phyloP scores from a whole-genome alignment of 1,284 basidiomycete species.

The Spongispora temasekensis region DNA sequence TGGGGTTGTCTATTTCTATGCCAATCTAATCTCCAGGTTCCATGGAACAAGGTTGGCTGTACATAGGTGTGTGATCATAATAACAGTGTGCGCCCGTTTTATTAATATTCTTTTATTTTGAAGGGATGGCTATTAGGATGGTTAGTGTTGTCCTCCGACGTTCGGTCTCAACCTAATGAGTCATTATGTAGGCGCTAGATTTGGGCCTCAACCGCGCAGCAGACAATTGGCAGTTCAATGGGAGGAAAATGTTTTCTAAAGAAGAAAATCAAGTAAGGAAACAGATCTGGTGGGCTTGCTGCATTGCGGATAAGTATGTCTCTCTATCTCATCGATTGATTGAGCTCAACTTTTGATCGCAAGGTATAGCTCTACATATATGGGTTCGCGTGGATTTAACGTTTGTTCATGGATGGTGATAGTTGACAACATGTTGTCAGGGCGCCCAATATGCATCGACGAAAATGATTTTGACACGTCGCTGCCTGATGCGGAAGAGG shows the following conservation, averaged over 20 bases:
- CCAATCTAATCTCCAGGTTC: slow-evolving; percentile 41
- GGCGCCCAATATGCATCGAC: slow-evolving; percentile 69
- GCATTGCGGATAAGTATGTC: slow-evolving; percentile 69
- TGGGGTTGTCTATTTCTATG: background rate
- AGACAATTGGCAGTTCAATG: slow-evolving; percentile 71
- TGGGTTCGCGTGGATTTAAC: slow-evolving; percentile 45
- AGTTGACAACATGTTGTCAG: slow-evolving; percentile 39
- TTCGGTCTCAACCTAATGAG: slow-evolving; percentile 2
- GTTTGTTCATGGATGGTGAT: slow-evolving; percentile 5
- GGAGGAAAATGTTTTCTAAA: slow-evolving; percentile 64
- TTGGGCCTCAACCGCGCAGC: slow-evolving; percentile 82
- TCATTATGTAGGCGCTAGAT: slow-evolving; percentile 66
- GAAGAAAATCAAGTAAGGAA: slow-evolving; percentile 76
- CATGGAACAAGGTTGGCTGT: slow-evolving; percentile 84
- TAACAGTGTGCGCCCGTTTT: slow-evolving; percentile 3
- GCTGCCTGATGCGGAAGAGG: slow-evolving; percentile 58
- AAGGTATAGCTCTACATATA: slow-evolving; percentile 69
- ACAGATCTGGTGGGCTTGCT: slow-evolving; percentile 84
- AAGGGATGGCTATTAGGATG: slow-evolving; percentile 79
- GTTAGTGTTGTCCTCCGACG: slow-evolving; percentile 36
- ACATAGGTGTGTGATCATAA: slow-evolving; percentile 52
- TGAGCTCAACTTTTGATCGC: slow-evolving; percentile 7
- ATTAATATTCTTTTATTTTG: slow-evolving; percentile 6
- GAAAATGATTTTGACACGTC: slow-evolving; percentile 76
- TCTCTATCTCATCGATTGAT: slow-evolving; percentile 4